Evolutionary conservation across 257 asterid species (phyloP).

Genomic region (Solanum medicagineum): DNA sequence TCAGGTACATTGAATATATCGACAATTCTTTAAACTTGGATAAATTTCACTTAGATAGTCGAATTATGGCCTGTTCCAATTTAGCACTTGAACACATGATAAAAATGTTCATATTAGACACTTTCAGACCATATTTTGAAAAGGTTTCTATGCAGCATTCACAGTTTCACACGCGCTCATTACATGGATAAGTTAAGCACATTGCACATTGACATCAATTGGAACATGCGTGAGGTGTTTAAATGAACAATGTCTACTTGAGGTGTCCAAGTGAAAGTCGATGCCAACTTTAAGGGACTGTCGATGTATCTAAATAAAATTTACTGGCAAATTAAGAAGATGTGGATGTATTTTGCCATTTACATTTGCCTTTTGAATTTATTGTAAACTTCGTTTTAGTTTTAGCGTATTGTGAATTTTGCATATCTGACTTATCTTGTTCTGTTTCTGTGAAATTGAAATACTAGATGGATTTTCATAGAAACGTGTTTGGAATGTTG

Average conservation of each 20-base stretch:
- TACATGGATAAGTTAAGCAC: not conserved
- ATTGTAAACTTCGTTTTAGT: not conserved
- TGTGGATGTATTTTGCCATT: not conserved
- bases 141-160: not conserved
- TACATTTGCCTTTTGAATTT: not conserved
- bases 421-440: not conserved
- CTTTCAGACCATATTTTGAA: not conserved
- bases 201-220: not conserved
- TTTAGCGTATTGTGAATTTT: not conserved
- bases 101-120: not conserved
- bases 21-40: not conserved
- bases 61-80: not conserved
- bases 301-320: not conserved
- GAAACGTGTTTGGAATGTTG: constrained; percentile 57
- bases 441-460: not conserved
- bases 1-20: constrained; percentile 39
- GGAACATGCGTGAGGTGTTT: not conserved
- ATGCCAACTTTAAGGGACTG: too few species aligned
- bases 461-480: constrained; percentile 64
- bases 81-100: not conserved
- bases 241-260: too few species aligned
- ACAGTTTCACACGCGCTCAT: not conserved
- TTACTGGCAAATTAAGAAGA: not conserved
- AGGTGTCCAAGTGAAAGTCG: too few species aligned
- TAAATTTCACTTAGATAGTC: not conserved